phyloP scores from a whole-genome alignment of 2,329 filamentous ascomycete species.

The Fusarium sp. region DNA sequence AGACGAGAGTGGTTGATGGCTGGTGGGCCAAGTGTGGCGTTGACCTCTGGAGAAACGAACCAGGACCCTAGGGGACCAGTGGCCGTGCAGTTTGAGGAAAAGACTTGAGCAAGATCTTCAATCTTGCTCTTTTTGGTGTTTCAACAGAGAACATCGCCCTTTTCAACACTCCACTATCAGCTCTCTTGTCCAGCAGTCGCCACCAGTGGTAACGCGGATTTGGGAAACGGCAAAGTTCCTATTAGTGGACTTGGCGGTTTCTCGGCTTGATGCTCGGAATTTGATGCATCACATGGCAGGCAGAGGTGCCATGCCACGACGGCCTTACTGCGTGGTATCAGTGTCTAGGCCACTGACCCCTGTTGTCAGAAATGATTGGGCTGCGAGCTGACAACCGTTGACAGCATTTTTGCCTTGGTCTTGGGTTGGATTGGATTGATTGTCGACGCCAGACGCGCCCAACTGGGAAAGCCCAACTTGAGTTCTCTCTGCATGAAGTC shows the following conservation, averaged over 20 bases:
- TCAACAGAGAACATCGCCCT: not conserved
- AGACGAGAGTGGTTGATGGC: slow-evolving; percentile 15
- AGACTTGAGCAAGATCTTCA: not conserved
- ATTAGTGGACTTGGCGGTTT: slow-evolving; percentile 16
- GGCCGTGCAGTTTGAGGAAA: not conserved
- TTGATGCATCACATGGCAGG: slow-evolving; percentile 17
- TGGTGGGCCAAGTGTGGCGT: slow-evolving; percentile 24
- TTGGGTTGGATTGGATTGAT: not conserved
- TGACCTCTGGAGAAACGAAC: not conserved
- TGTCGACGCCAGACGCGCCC: not conserved
- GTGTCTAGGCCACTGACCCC: not conserved
- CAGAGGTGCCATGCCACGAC: not conserved
- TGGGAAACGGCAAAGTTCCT: not conserved
- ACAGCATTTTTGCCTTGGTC: not conserved
- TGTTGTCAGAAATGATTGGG: not conserved
- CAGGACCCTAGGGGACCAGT: not conserved
- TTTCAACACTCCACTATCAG: not conserved
- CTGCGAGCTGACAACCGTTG: slow-evolving; percentile 5
- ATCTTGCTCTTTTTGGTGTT: slow-evolving; percentile 21
- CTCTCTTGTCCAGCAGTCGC: not conserved
- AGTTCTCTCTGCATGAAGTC: slow-evolving; percentile 1
- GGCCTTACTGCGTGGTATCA: slow-evolving; percentile 3
- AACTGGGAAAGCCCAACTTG: not conserved
- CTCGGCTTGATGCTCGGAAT: slow-evolving; percentile 6
- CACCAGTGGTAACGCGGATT: slow-evolving; percentile 5